Conservation (phyloP, 192 early-diverging fungal genomes). For the Backusella parvicylindrica region DNA sequence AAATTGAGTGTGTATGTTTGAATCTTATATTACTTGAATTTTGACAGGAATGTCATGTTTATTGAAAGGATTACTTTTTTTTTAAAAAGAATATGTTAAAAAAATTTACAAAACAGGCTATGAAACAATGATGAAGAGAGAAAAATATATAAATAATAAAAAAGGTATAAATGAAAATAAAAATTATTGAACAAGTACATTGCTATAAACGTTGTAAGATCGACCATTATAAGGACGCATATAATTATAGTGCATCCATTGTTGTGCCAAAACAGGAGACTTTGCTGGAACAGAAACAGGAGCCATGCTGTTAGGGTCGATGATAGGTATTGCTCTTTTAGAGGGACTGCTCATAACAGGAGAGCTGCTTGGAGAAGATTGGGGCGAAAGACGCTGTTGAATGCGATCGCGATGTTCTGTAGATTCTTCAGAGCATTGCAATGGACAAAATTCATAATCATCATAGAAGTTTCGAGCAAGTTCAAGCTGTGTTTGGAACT, state of each 20-base stretch:
- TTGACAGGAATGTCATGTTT: not conserved
- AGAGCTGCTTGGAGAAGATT: constrained; percentile 16
- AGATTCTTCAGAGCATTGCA: constrained; percentile 48
- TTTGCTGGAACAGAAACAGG: constrained; percentile 37
- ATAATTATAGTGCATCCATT: not conserved
- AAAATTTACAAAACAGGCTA: not conserved
- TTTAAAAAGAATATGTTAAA: not conserved
- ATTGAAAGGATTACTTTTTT: not conserved
- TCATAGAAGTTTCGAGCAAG: constrained; percentile 52
- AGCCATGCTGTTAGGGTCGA: constrained; percentile 44
- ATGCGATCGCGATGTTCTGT: constrained; percentile 18
- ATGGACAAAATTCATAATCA: constrained; percentile 56
- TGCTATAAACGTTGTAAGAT: not conserved
- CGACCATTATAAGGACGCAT: not conserved
- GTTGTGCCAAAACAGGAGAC: not conserved
- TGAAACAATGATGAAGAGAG: not conserved
- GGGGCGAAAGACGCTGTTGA: constrained; percentile 16
- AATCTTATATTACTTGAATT: not conserved
- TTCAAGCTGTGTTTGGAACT: constrained; percentile 47
- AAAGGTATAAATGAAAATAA: not conserved
- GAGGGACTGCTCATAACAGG: not conserved
- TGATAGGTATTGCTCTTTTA: constrained; percentile 46
- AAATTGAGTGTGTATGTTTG: not conserved
- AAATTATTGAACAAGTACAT: constrained; percentile 17
- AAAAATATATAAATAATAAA: not conserved